These are phyloP conservation scores for Trametes punicea DNA, from an alignment of 768 basidiomycete species.

Conservation along the genomic window DNA sequence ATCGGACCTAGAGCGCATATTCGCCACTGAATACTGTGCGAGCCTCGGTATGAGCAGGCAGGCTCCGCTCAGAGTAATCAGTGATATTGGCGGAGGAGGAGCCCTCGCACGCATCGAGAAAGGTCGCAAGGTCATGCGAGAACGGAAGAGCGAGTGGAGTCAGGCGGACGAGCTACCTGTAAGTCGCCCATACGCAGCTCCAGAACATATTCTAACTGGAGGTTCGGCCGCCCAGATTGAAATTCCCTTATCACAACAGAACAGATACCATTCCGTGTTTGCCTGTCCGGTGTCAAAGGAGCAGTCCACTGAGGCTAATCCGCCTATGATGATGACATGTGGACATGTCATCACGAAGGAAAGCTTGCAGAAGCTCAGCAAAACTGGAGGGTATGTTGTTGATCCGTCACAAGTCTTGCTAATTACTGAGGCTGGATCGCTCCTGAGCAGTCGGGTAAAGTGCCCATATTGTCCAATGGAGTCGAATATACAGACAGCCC, in stretches of 20 bases:
- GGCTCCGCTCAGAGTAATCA: conserved; percentile 82
- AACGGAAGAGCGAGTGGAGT: conserved; percentile 90
- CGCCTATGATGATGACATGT: conserved; percentile 96
- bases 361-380: conserved; percentile 85
- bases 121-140: conserved; percentile 89
- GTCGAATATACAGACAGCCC: conserved; percentile 50
- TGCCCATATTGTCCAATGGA: conserved; percentile 96
- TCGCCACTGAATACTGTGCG: conserved; percentile 87
- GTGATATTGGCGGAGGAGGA: conserved; percentile 90
- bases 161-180: conserved; percentile 89
- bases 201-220: not conserved
- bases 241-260: conserved; percentile 80
- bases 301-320: conserved; percentile 88
- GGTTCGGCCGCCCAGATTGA: conserved; percentile 64
- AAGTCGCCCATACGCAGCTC: conserved; percentile 10
- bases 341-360: conserved; percentile 96
- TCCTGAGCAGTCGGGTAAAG: conserved; percentile 90
- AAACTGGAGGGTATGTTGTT: conserved; percentile 79
- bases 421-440: no score
- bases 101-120: conserved; percentile 92
- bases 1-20: conserved; percentile 74
- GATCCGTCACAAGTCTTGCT: no score
- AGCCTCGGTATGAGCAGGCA: conserved; percentile 86
- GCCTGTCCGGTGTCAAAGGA: conserved; percentile 98
- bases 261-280: conserved; percentile 95